Conservation (phyloP, 2,329 filamentous ascomycete species). For the Tolypocladium tropicale region DNA sequence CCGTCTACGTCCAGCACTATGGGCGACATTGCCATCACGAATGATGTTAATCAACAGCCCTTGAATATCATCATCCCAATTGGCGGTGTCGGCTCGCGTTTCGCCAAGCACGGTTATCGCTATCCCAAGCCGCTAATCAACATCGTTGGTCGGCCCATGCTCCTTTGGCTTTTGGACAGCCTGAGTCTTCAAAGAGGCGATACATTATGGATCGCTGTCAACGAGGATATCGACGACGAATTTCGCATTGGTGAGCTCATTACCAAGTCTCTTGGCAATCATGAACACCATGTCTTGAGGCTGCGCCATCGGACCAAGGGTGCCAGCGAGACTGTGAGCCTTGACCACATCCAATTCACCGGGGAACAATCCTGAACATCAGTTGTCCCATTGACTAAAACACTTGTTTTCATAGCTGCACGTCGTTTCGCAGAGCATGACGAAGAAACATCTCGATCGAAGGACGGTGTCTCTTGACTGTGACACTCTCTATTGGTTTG, state of each 20-base stretch:
- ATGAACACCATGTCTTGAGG: constrained; percentile 13
- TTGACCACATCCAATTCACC: not conserved
- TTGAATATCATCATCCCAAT: not conserved
- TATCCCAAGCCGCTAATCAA: constrained; percentile 21
- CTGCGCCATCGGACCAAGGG: constrained; percentile 18
- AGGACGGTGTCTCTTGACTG: constrained; percentile 19
- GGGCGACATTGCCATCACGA: not conserved
- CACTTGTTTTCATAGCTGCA: constrained; percentile 10
- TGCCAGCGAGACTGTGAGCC: constrained; percentile 16
- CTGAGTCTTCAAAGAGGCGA: constrained; percentile 12
- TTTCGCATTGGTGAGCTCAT: constrained; percentile 17
- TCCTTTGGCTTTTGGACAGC: constrained; percentile 19
- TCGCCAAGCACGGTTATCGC: constrained; percentile 18
- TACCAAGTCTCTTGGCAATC: constrained; percentile 12
- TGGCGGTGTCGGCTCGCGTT: constrained; percentile 19
- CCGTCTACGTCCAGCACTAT: not conserved
- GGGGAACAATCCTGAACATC: not conserved
- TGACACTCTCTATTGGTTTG: constrained; percentile 22
- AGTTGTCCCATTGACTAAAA: not conserved
- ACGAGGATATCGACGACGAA: constrained; percentile 17
- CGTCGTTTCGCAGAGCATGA: constrained; percentile 18
- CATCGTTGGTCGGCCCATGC: constrained; percentile 19
- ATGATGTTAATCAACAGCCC: not conserved
- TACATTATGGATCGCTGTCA: constrained; percentile 19
- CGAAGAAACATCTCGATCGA: constrained; percentile 14